Evolutionary conservation across 768 basidiomycete genomes (phyloP), one percentile per base, ranked within the genome.

Genomic region (Hericium rajendrae): DNA sequence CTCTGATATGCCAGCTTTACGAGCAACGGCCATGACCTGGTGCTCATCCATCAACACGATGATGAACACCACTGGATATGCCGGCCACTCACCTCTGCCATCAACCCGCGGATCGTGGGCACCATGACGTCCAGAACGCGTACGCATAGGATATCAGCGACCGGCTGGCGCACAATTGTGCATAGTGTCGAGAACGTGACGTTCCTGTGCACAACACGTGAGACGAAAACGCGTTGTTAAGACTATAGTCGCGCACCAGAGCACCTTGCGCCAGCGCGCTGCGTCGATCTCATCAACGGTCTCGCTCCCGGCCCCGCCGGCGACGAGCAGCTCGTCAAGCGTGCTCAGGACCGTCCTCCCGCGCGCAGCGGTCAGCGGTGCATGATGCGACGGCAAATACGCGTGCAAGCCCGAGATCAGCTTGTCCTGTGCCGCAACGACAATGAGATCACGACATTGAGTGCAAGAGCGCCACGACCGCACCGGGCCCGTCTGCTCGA

Each of bases 231-330:
- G 58, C 12, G 71, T 68, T n/a, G 71, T 68, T 28, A 51, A 43
- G 32, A 70, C 60, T 13, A 6, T 11, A 18, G 20, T 20, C 43
- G 57, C 58, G 39, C 53, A 66, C 71, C 67, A 68, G 5, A 68
- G 57, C 24, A 68, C 67, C 54, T 68, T 67, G n/a, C 63, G 60
- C 70, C 69, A 71, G 37, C 69, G 61, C 9, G 64, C 65, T 24
- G 63, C 52, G 43, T 67, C 66, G 4, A 71, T 68, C 56, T 67
- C 67, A 6, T 61, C 61, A 9, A 64, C 63, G 10, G 60, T 55
- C 26, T 65, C 65, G 2, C 63, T 63, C 13, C 61, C 58, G 3
- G 59, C 60, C 0, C 68, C 68, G 10, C 65, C 68, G 4, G 39
- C 32, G 0, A 54, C 53, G 13, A 71, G 51, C 12, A 70, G 54